Percentiles rank a stretch among this genome's conserved stretches.
phyloP scores from a whole-genome alignment of 2,329 filamentous ascomycete genomes.

The Didymella glomerata region DNA sequence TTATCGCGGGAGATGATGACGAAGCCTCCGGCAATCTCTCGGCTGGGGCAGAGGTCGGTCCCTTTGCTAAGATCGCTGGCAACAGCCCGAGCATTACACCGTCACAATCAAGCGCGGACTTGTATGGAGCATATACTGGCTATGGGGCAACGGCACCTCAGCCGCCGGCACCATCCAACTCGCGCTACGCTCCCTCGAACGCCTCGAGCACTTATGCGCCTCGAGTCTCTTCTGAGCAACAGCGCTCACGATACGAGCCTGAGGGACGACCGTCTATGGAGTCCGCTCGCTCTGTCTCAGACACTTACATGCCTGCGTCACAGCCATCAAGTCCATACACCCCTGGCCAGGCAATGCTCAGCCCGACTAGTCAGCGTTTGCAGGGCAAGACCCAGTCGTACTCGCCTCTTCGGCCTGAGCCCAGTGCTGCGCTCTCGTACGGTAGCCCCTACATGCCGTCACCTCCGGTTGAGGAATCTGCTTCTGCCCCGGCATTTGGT shows the following conservation, averaged over 20 bases:
- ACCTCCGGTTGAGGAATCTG: slow-evolving; percentile 33
- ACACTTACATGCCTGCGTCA: slow-evolving; percentile 42
- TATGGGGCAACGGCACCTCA: slow-evolving; percentile 51
- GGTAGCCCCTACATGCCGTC: slow-evolving; percentile 43
- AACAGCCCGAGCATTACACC: slow-evolving; percentile 60
- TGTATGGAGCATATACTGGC: slow-evolving; percentile 74
- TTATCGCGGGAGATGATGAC: slow-evolving; percentile 89
- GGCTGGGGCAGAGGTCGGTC: slow-evolving; percentile 68
- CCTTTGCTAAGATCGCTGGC: slow-evolving; percentile 83
- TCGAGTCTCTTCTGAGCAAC: slow-evolving; percentile 62
- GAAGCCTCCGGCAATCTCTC: slow-evolving; percentile 68
- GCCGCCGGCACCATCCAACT: slow-evolving; percentile 42
- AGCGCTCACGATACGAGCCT: slow-evolving; percentile 59
- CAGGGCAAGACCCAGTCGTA: slow-evolving; percentile 44
- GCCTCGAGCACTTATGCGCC: slow-evolving; percentile 53
- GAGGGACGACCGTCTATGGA: slow-evolving; percentile 51
- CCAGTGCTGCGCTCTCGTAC: slow-evolving; percentile 37
- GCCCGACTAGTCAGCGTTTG: slow-evolving; percentile 36
- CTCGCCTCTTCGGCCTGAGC: slow-evolving; percentile 43
- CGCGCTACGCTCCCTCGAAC: slow-evolving; percentile 51
- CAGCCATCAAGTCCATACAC: slow-evolving; percentile 40
- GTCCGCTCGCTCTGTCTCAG: slow-evolving; percentile 44
- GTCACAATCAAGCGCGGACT: slow-evolving; percentile 74
- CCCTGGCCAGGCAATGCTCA: slow-evolving; percentile 43
- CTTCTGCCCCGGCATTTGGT: slow-evolving; percentile 36